Evolutionary conservation across 345 rosid species (phyloP).

Genomic region (Pseudoturritis turrita): DNA sequence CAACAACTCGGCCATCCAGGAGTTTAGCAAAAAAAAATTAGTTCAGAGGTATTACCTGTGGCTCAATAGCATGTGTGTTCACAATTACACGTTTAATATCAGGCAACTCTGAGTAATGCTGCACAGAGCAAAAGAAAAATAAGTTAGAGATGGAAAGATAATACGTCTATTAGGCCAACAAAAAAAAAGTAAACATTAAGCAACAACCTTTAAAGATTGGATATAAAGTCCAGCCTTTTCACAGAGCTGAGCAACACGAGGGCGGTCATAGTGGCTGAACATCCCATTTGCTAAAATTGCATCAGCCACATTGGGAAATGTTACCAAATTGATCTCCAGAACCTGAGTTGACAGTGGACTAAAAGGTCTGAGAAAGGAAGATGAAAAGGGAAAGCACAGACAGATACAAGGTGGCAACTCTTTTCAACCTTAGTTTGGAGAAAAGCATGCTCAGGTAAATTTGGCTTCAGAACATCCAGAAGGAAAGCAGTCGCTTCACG

Average conservation of each 20-base stretch:
- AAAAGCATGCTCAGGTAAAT: slow-evolving; percentile 89
- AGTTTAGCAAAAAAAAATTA: slow-evolving; percentile 6
- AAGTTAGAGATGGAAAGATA: slow-evolving; percentile 14
- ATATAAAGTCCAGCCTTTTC: slow-evolving; percentile 97
- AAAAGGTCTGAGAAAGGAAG: slow-evolving; percentile 16
- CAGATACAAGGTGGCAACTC: slow-evolving; percentile 2
- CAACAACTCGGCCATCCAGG: slow-evolving; percentile 5
- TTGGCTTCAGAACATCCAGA: slow-evolving; percentile 93
- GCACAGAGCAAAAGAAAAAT: slow-evolving; percentile 36
- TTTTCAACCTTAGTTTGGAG: slow-evolving; percentile 83
- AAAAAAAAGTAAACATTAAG: not conserved
- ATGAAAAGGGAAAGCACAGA: not conserved
- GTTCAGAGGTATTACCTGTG: slow-evolving; percentile 58
- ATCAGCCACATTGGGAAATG: slow-evolving; percentile 99
- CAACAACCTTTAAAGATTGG: slow-evolving; percentile 76
- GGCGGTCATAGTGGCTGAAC: slow-evolving; percentile 99
- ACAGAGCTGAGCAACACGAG: slow-evolving; percentile 97
- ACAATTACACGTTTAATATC: slow-evolving; percentile 99
- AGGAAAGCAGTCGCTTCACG: slow-evolving; percentile 99
- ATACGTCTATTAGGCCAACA: not conserved
- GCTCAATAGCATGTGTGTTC: slow-evolving; percentile 99
- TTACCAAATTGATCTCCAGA: slow-evolving; percentile 95
- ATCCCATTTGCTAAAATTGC: slow-evolving; percentile 99
- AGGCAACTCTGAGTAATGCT: slow-evolving; percentile 96
- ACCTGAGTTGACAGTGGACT: slow-evolving; percentile 49